Percentiles rank a stretch among this genome's conserved stretches.
Evolutionary conservation across 768 basidiomycete species (phyloP).

Genomic region (Psilocybe tampanensis): DNA sequence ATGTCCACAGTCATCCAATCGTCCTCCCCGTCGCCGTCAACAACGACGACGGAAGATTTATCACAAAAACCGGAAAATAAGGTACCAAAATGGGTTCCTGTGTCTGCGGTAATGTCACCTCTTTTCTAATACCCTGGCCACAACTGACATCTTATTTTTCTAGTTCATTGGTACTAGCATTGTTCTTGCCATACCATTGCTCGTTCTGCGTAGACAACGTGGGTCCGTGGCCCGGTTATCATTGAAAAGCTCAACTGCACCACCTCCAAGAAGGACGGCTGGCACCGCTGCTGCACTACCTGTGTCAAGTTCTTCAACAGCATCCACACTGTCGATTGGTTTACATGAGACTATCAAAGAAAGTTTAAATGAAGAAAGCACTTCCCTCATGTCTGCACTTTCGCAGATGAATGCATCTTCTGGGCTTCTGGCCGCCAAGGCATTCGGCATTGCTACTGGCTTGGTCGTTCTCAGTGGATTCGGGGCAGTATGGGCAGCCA

Average conservation of each 20-base stretch:
- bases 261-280: constrained; percentile 32
- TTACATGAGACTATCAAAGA: constrained; percentile 18
- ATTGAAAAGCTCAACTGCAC: constrained; percentile 26
- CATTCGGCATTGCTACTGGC: constrained; percentile 65
- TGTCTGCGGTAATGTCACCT: not conserved
- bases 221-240: constrained; percentile 17
- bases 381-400: constrained; percentile 38
- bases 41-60: not conserved
- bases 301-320: constrained; percentile 9
- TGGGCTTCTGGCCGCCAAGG: constrained; percentile 59
- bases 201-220: constrained; percentile 1
- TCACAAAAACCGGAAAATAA: not conserved
- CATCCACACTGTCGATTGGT: constrained; percentile 6
- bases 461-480: constrained; percentile 53
- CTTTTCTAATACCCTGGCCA: not conserved
- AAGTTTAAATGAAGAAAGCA: constrained; percentile 23
- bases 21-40: not conserved
- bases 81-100: not conserved
- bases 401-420: constrained; percentile 46
- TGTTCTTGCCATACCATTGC: not conserved
- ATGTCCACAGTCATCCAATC: not conserved
- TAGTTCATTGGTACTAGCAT: not conserved
- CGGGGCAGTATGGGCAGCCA: constrained; percentile 48
- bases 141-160: not conserved
- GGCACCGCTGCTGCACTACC: constrained; percentile 5